phyloP scores from a whole-genome alignment of 768 basidiomycete genomes.

The Suillus plorans region DNA sequence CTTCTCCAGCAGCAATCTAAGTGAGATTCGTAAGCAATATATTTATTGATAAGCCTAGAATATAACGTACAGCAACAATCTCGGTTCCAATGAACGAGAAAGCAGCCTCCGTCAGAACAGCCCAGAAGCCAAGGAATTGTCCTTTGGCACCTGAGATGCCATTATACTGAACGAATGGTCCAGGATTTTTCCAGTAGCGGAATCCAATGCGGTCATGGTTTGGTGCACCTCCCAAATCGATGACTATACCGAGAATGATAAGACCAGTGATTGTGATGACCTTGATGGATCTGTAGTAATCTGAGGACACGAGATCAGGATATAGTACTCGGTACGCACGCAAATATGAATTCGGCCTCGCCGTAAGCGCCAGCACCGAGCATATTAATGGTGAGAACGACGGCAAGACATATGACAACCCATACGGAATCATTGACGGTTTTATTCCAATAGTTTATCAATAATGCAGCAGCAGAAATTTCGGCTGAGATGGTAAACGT shows the following conservation, averaged over 20 bases:
- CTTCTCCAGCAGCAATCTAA: constrained; percentile 86
- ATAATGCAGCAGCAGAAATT: constrained; percentile 53
- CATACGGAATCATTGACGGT: constrained; percentile 67
- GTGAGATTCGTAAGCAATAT: neutral
- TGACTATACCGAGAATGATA: constrained; percentile 66
- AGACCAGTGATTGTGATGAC: constrained; percentile 80
- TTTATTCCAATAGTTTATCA: constrained; percentile 72
- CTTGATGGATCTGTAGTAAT: constrained; percentile 64
- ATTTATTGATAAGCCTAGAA: neutral
- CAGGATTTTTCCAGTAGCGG: constrained; percentile 83
- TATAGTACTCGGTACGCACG: constrained; percentile 36
- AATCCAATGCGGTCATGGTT: constrained; percentile 63
- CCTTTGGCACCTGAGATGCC: constrained; percentile 68
- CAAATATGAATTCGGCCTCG: constrained; percentile 86
- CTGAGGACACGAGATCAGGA: neutral
- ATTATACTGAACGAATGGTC: constrained; percentile 77
- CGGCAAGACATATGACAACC: constrained; percentile 74
- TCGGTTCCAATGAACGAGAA: constrained; percentile 95
- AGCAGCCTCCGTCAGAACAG: constrained; percentile 81
- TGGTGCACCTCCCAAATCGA: constrained; percentile 90
- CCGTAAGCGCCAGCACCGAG: constrained; percentile 78
- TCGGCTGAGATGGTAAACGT: constrained; percentile 23
- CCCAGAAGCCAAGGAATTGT: constrained; percentile 71
- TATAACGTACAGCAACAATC: constrained; percentile 74
- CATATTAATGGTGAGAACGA: constrained; percentile 76